Evolutionary conservation across 1,284 basidiomycete species (phyloP).

Genomic region (Porogramme epimiltina): DNA sequence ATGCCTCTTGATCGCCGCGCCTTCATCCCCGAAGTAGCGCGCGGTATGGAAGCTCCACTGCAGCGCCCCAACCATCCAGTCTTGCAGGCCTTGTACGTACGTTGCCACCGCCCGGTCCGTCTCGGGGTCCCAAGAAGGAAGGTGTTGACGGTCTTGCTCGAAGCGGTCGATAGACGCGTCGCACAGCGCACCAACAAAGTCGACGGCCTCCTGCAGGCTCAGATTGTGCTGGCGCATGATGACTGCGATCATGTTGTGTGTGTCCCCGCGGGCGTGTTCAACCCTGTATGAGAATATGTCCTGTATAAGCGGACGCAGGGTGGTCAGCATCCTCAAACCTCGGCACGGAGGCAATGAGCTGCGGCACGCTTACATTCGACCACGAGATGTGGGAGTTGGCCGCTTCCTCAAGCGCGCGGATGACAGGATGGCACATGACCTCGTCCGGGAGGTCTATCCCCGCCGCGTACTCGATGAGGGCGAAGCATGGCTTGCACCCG

Average conservation of each 20-base stretch:
- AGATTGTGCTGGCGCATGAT: slow-evolving; percentile 28
- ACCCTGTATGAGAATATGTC: slow-evolving; percentile 37
- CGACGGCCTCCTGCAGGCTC: slow-evolving; percentile 30
- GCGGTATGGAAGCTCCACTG: slow-evolving; percentile 36
- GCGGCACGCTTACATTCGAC: slow-evolving; percentile 31
- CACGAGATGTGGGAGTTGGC: slow-evolving; percentile 34
- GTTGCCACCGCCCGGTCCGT: slow-evolving; percentile 31
- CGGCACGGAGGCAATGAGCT: neutral
- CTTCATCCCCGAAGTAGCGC: slow-evolving; percentile 35
- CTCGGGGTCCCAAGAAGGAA: slow-evolving; percentile 33
- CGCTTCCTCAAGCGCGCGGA: slow-evolving; percentile 29
- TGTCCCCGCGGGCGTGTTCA: slow-evolving; percentile 34
- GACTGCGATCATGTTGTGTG: slow-evolving; percentile 33
- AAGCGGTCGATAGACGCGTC: slow-evolving; percentile 28
- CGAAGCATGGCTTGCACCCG: slow-evolving; percentile 34
- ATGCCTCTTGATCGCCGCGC: slow-evolving; percentile 29
- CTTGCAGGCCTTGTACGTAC: slow-evolving; percentile 32
- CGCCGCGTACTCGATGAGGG: slow-evolving; percentile 33
- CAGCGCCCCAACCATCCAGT: slow-evolving; percentile 35
- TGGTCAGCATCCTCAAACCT: no score
- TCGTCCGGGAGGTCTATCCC: slow-evolving; percentile 34
- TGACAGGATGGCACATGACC: slow-evolving; percentile 31
- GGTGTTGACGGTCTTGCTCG: slow-evolving; percentile 20
- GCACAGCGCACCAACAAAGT: slow-evolving; percentile 32
- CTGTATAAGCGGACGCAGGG: slow-evolving; percentile 16